Base-by-base conservation (phyloP, 768 basidiomycete species). In the Gautieria morchelliformis region DNA sequence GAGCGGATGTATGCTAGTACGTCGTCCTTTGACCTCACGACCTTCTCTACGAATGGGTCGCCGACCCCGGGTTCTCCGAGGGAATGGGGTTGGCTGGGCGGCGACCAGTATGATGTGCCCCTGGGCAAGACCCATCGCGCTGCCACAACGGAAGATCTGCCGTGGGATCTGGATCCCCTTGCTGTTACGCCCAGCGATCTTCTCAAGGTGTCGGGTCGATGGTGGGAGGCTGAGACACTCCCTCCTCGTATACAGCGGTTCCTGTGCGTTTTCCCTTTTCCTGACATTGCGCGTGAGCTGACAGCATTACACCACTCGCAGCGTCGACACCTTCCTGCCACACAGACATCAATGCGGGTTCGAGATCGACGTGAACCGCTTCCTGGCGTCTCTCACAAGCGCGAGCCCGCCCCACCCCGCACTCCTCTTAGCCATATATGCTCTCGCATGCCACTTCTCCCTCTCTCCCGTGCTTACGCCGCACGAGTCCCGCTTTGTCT, bases 361-460 rank as follows among this genome's bases (percentile, higher is more conserved):
- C 64, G 89, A 88, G 67, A 78, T 90, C 56, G 78, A 89, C 67
- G 81, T 84, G 67, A 61, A 78, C 17, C 78, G 78, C 47, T 72
- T 91, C 48, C 74, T 83, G 33, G 82, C 85, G 49, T 81, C 81
- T 35, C 71, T 89, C 42, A 71, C 70, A 45, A 63, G 73, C 4
- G 62, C 77, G 48, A 82, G 87, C 58, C 86, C 85, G 56, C 81
- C 82, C 19, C 89, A 91, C 64, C 83, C 89, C 9, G 81, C 78
- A 54, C 75, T 81, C 33, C 81, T 89, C 76, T 87, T 89, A 65
- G 78, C 87, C 60, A 84, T 90, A 64, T 91, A 83, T 66, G 79
- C 90, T 7, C 89, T 88, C 84, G 84, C 87, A 1, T 90, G 87
- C 67, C 87, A 85, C 66, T 76, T 90, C 41, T 87, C 89, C 10